Evolutionary conservation across 2,329 filamentous ascomycete species (phyloP), one percentile per base, ranked within the genome.

Genomic region (Botrytis pseudocinerea): DNA sequence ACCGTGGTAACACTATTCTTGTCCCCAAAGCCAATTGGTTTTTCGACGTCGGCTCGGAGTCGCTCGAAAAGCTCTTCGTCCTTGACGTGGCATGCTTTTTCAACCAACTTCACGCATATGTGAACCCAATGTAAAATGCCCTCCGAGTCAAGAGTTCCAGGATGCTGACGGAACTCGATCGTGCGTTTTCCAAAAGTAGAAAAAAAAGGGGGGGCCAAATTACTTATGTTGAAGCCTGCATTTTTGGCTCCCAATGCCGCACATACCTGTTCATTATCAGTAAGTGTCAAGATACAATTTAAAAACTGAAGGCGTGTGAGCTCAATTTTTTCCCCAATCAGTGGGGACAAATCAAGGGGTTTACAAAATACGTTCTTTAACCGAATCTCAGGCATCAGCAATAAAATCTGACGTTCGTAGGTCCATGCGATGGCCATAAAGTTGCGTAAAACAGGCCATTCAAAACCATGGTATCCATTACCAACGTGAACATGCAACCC

Each of bases 401-500:
- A 38, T n/a, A 10, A 4, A 22, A 81, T 75, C 18, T 74, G 76
- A 1, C 70, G 71, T 66, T 82, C 79, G 70, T 80, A 80, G 2
- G 78, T 77, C 63, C 76, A 77, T 28, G 76, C 70, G n/a, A 80
- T 72, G 7, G 75, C 74, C 22, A 80, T n/a, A 18, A 82, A 61
- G 42, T 81, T 81, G 65, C 78, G 78, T 25, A 82, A 48, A 1
- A 76, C 77, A 5, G 65, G 32, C 16, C 78, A 69, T 14, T 75
- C 62, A 32, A 81, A 79, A 0, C 77, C 75, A 25, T 72, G 28
- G 9, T 51, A 42, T 9, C 75, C 75, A 18, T 80, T 77, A 2
- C 80, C 80, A 42, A 82, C 69, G 65, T 82, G 81, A 59, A 82
- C 78, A 64, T 82, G 81, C 0, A 81, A 32, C 0, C 79, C 80